Evolutionary conservation across 169 alveolate species (phyloP).

Genomic region (Plasmodium coatneyi): DNA sequence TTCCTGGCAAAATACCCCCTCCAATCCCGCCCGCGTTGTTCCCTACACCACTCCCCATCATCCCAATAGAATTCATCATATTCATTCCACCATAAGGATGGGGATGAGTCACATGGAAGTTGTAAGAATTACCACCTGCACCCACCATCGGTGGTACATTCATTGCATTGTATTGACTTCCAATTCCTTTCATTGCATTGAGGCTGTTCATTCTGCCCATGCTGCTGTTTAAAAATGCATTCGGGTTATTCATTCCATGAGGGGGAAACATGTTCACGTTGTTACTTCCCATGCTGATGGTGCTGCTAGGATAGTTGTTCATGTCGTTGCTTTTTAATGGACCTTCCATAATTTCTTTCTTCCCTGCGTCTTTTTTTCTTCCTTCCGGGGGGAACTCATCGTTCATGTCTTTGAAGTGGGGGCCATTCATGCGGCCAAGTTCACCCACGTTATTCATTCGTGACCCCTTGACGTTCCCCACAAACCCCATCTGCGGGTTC

Average conservation of each 20-base stretch:
- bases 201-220: slow-evolving; percentile 8
- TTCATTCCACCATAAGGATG: slow-evolving; percentile 9
- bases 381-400: slow-evolving; percentile 2
- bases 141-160: slow-evolving; percentile 10
- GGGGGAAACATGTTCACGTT: neutral
- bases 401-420: neutral
- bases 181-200: neutral
- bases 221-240: neutral
- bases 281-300: slow-evolving; percentile 3
- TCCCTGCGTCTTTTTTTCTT: neutral
- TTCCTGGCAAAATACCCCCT: neutral
- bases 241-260: neutral
- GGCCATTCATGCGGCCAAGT: neutral
- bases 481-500: slow-evolving; percentile 6
- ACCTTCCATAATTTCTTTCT: neutral
- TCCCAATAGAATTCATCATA: slow-evolving; percentile 14
- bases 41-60: neutral
- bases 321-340: neutral
- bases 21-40: neutral
- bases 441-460: neutral
- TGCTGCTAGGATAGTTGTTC: neutral
- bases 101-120: neutral
- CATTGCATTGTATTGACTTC: slow-evolving; percentile 10
- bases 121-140: neutral
- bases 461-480: neutral